Percentiles rank a stretch among this genome's conserved stretches.
Evolutionary conservation across 192 early-diverging fungal genomes (phyloP).

Genomic region (Glomus cerebriforme): DNA sequence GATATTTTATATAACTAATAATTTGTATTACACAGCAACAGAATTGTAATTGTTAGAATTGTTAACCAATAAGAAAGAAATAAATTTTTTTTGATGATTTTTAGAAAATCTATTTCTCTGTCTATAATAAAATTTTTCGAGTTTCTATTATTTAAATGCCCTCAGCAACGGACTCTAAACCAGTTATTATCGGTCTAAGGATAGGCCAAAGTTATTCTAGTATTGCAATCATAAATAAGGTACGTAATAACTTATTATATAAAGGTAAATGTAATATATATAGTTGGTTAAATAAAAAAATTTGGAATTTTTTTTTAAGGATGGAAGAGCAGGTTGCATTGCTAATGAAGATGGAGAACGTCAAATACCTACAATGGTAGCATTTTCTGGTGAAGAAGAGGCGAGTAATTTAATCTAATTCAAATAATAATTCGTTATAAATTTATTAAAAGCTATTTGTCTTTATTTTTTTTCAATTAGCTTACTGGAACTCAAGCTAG

Average conservation of each 20-base stretch:
- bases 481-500: constrained; percentile 71
- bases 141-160: neutral
- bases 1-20: no score
- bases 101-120: neutral
- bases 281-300: neutral
- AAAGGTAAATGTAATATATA: neutral
- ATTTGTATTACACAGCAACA: no score
- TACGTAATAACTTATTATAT: constrained; percentile 27
- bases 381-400: constrained; percentile 90
- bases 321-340: constrained; percentile 79
- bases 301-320: constrained; percentile 41
- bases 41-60: no score
- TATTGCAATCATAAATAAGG: constrained; percentile 81
- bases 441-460: neutral
- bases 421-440: neutral
- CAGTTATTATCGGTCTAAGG: constrained; percentile 64
- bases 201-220: constrained; percentile 80
- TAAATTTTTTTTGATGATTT: no score
- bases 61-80: no score
- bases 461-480: constrained; percentile 18
- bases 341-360: constrained; percentile 99
- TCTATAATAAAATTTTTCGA: neutral
- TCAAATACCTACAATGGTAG: constrained; percentile 91
- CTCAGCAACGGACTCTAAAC: neutral
- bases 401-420: constrained; percentile 41